Conservation (phyloP, 768 basidiomycete species). For the Lactarius pseudohatsudake region DNA sequence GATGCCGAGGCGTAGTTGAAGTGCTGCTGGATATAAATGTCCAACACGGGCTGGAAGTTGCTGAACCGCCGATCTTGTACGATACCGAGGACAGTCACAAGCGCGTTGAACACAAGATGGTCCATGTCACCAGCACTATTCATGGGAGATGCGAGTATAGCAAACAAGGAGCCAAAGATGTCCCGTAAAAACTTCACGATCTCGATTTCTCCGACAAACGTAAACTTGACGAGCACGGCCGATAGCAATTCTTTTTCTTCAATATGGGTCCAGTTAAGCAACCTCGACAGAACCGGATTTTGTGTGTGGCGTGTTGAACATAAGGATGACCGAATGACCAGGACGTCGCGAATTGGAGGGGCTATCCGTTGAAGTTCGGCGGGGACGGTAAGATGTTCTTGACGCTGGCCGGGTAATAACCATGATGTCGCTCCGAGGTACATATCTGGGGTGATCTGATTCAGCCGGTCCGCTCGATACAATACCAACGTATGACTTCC, state of each 20-base stretch:
- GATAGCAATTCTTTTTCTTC: slow-evolving; percentile 62
- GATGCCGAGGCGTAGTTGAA: slow-evolving; percentile 80
- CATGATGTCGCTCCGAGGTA: slow-evolving; percentile 75
- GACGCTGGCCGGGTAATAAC: slow-evolving; percentile 52
- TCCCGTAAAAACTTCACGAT: slow-evolving; percentile 90
- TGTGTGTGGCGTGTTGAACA: slow-evolving; percentile 93
- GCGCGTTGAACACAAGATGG: slow-evolving; percentile 81
- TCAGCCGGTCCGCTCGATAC: slow-evolving; percentile 76
- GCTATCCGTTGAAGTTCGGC: slow-evolving; percentile 64
- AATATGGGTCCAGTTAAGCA: slow-evolving; percentile 80
- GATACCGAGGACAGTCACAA: slow-evolving; percentile 89
- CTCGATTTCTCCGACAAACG: slow-evolving; percentile 92
- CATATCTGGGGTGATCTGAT: slow-evolving; percentile 57
- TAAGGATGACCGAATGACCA: slow-evolving; percentile 83
- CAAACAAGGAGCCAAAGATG: slow-evolving; percentile 92
- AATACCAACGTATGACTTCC: slow-evolving; percentile 83
- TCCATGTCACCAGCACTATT: slow-evolving; percentile 82
- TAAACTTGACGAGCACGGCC: slow-evolving; percentile 76
- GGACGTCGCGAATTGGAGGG: slow-evolving; percentile 70
- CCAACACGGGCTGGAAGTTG: slow-evolving; percentile 91
- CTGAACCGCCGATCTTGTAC: slow-evolving; percentile 92
- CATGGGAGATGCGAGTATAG: slow-evolving; percentile 71
- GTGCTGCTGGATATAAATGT: slow-evolving; percentile 89
- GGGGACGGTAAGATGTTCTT: slow-evolving; percentile 58
- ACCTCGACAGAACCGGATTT: slow-evolving; percentile 75